Percentiles rank a stretch among this genome's conserved stretches.
Conservation (phyloP, 2,329 filamentous ascomycete genomes). For the Rachicladosporium sp. region DNA sequence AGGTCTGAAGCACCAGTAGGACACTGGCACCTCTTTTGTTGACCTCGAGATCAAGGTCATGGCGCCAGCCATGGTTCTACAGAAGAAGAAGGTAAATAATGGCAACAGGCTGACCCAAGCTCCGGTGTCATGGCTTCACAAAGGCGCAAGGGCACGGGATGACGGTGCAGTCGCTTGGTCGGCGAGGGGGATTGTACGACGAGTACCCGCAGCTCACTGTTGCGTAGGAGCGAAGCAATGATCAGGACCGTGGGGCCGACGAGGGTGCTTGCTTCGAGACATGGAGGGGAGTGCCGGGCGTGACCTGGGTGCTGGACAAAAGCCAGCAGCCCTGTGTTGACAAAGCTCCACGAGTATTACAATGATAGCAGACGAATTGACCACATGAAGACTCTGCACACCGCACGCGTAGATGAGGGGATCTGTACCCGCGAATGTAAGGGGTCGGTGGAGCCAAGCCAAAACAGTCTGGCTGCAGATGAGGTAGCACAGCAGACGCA, state of each 20-base stretch:
- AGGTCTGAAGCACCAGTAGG: no score
- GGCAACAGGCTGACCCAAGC: constrained; percentile 5
- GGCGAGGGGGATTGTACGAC: constrained; percentile 4
- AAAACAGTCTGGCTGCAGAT: constrained; percentile 10
- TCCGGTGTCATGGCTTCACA: constrained; percentile 10
- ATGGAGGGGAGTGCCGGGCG: no score
- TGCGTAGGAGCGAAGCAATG: not conserved
- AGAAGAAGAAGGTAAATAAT: constrained; percentile 8
- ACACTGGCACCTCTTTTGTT: constrained; percentile 1
- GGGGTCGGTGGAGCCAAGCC: constrained; percentile 7
- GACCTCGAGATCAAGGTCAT: no score
- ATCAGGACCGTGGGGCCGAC: no score
- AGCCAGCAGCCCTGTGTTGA: no score
- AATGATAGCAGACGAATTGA: no score
- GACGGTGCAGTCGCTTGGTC: no score
- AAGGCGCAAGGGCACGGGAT: constrained; percentile 16
- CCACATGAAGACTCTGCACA: no score
- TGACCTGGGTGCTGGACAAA: no score
- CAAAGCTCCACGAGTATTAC: no score
- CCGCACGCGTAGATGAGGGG: constrained; percentile 1
- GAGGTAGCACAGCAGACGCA: constrained; percentile 9
- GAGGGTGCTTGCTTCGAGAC: no score
- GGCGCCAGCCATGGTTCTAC: no score
- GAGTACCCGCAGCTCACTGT: constrained; percentile 3
- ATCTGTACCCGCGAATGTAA: constrained; percentile 5